Percentiles rank a stretch among this genome's conserved stretches.
Evolutionary conservation across 2,329 filamentous ascomycete genomes (phyloP).

Genomic region (Ascomycota sp.): DNA sequence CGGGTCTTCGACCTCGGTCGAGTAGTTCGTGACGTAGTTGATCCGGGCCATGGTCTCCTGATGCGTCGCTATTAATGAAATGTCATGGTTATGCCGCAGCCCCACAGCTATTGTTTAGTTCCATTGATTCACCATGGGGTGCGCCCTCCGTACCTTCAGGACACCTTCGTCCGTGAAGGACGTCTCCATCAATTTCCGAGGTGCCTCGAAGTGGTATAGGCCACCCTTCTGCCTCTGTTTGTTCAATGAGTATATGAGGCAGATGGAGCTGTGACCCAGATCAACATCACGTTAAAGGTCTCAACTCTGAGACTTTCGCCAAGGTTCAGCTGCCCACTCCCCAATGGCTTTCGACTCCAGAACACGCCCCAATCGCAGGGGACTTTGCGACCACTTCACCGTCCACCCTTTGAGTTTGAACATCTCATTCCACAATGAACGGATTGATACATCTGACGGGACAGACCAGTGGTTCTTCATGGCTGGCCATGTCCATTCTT

Average conservation of each 20-base stretch:
- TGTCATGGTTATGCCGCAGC: slow-evolving; percentile 1
- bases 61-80: slow-evolving; percentile 1
- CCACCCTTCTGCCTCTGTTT: background rate
- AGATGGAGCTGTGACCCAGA: slow-evolving; percentile 1
- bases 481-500: too few species aligned
- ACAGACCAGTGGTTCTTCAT: too few species aligned
- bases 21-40: slow-evolving; percentile 1
- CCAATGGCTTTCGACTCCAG: too few species aligned
- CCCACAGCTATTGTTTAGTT: slow-evolving; percentile 2
- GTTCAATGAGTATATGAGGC: slow-evolving; percentile 2
- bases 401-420: too few species aligned
- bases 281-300: too few species aligned
- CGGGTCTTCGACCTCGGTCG: slow-evolving; percentile 2
- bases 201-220: slow-evolving; percentile 2
- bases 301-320: too few species aligned
- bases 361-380: too few species aligned
- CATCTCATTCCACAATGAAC: too few species aligned
- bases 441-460: too few species aligned
- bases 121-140: slow-evolving; percentile 3
- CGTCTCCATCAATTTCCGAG: slow-evolving; percentile 1
- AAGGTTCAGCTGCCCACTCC: too few species aligned
- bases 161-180: slow-evolving; percentile 1
- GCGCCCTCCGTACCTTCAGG: slow-evolving; percentile 1
- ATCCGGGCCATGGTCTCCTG: slow-evolving; percentile 1
- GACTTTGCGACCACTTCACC: too few species aligned